Evolutionary conservation across 495 filamentous ascomycete species (phyloP), one percentile per base, ranked within the genome.

Genomic region (Tuber aestivum): DNA sequence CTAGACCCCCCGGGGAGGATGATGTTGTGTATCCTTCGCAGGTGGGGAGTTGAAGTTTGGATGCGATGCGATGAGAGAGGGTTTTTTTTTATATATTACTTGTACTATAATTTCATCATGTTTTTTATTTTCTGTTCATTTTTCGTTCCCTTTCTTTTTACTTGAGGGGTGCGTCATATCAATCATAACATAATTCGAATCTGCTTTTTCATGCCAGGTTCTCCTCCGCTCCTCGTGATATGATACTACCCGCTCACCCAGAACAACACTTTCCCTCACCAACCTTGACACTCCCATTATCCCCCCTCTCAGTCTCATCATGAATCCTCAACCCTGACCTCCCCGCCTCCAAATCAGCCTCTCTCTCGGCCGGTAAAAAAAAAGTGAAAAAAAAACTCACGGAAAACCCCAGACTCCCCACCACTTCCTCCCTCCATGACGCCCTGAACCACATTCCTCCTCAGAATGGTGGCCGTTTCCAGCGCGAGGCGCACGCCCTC

Each of bases 301-400:
- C 93, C 41, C 94, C 94, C 45, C 93, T 87, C 84, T 98, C 95
- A 69, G 92, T 99, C 74, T 94, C 86, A 70, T 96, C 89, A 83
- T 97, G 95, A 81, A 99, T 97, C 23, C 89, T 86, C 72, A 99
- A 86, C 83, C 92, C 94, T 96, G 78, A n/a, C n/a, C n/a, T n/a
- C 61, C 70, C 42, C 41, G 61, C 20, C 65, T 16, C 41, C 42
- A 69, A 74, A 27, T 56, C 70, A 69, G 14, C 68, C 37, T 61
- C 50, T 10, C n/a, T n/a, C n/a, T n/a, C n/a, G n/a, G n/a, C 42
- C 50, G 27, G 6, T 14, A 72, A 10, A 1, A 44, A 38, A 41
- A 40, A 41, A 45, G 40, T 32, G 65, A 48, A 70, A 85, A 91
- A 74, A 86, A 93, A 91, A 90, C 85, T 91, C 95, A 82, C 84